Conservation (phyloP, 768 basidiomycete species). For the Amanita polypyramis region DNA sequence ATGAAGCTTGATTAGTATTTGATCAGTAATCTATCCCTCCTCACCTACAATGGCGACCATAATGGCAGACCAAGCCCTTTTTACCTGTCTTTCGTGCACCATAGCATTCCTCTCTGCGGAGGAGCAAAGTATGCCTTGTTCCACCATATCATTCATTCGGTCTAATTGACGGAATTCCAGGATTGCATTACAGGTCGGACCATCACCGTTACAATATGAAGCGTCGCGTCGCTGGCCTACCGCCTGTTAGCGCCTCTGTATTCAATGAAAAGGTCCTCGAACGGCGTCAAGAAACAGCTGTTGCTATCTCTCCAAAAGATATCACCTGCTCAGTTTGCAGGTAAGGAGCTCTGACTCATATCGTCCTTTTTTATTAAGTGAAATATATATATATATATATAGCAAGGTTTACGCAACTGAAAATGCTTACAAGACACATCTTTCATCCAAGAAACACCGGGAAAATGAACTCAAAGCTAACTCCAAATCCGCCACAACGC, state of each 20-base stretch:
- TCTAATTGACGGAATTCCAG: conserved; percentile 23
- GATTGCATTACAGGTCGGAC: conserved; percentile 86
- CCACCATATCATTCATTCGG: neutral
- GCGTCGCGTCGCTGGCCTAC: conserved; percentile 82
- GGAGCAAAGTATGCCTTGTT: conserved; percentile 60
- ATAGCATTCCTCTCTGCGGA: conserved; percentile 78
- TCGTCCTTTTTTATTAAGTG: neutral
- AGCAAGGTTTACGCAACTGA: conserved; percentile 88
- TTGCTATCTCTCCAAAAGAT: conserved; percentile 48
- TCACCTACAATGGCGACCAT: too few relatives aligned
- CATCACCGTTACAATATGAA: conserved; percentile 98
- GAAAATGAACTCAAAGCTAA: conserved; percentile 50
- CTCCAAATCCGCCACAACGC: neutral
- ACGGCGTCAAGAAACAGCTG: conserved; percentile 63
- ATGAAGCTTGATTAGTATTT: neutral
- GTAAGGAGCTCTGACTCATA: conserved; percentile 36
- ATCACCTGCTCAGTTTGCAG: conserved; percentile 72
- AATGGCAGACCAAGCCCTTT: conserved; percentile 35
- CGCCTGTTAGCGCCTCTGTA: conserved; percentile 64
- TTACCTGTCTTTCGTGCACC: conserved; percentile 86
- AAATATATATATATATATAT: conserved; percentile 4
- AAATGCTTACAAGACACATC: conserved; percentile 82
- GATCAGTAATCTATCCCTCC: neutral
- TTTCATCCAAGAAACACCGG: conserved; percentile 82
- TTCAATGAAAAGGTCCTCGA: conserved; percentile 90